Base-by-base conservation (phyloP, 768 basidiomycete genomes). In the Suillus subluteus region DNA sequence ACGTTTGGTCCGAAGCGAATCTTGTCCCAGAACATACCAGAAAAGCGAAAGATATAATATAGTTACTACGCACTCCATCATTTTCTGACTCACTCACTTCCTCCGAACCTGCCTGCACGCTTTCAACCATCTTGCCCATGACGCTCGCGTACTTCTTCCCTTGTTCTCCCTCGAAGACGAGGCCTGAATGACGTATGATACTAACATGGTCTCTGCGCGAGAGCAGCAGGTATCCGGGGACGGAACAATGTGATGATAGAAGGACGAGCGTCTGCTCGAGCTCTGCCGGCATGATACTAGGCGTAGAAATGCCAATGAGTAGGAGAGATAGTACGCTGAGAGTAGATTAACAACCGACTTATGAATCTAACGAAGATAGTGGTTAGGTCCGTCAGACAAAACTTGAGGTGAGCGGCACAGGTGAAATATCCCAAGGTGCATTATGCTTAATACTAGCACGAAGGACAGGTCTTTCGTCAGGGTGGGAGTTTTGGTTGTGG, bases 221-320 rank as follows among this genome's bases (percentile, higher is more conserved):
- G 37, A 96, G 82, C 1, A 96, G 85, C 73, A 97, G 85, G 75
- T 95, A 96, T 1, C 95, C 95, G 6, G 94, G 86, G 4, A 96
- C 94, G 26, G 92, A 90, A 18, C 92, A 86, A 73, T 96, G 92
- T 5, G 91, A 85, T 1, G 93, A 90, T 62, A 97, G 83, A 68
- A 90, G 79, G 0, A 88, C 77, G 13, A 96, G 84, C 0, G 90
- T 95, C 69, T 89, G 86, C 75, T 95, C 94, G 58, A 96, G 87
- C 73, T 94, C 94, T 21, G 91, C 87, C 15, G 91, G 83, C 78
- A 90, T 85, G 32, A 90, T 86, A 37, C 72, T 73, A 9, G 63
- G 67, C 13, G 74, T 23, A 37, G 37, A 11, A 37, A 2, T 11
- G 1, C 2, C 37, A 11, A 37, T 37, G 37, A 37, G 9, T 1